Evolutionary conservation across 768 basidiomycete genomes (phyloP).

Genomic region (Artomyces pyxidatus): DNA sequence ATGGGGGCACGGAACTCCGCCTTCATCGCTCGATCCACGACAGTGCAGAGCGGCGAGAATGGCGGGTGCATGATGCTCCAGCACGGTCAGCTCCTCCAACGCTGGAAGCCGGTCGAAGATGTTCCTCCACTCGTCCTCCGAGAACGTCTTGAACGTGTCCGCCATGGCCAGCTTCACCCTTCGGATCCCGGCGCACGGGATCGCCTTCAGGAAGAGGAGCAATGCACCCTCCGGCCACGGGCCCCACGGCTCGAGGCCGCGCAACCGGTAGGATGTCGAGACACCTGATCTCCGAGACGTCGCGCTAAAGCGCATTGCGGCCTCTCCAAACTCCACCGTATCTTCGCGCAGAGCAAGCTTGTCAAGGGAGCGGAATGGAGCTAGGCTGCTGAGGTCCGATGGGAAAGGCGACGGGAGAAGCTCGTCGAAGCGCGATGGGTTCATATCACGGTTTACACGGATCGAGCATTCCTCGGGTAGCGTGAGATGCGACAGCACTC

Average conservation of each 20-base stretch:
- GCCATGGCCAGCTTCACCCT: conserved; percentile 7
- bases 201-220: conserved; percentile 8
- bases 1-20: neutral
- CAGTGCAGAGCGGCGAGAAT: conserved; percentile 3
- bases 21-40: neutral
- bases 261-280: conserved; percentile 12
- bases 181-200: conserved; percentile 9
- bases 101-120: conserved; percentile 8
- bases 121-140: conserved; percentile 8
- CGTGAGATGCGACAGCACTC: conserved; percentile 9
- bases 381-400: conserved; percentile 3
- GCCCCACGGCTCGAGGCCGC: neutral
- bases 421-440: conserved; percentile 12
- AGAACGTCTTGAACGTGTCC: conserved; percentile 2
- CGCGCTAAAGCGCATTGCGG: conserved; percentile 12
- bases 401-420: conserved; percentile 12
- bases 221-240: conserved; percentile 13
- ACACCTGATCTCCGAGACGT: conserved; percentile 12
- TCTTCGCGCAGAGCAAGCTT: conserved; percentile 12
- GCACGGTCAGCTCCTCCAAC: conserved; percentile 6
- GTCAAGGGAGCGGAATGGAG: conserved; percentile 5
- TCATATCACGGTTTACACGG: conserved; percentile 13
- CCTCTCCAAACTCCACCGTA: conserved; percentile 7
- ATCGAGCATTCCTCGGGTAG: conserved; percentile 10
- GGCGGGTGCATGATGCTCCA: conserved; percentile 7